A percentile compares a stretch with the other conserved stretches of the same genome.
These are phyloP conservation scores for Solanum chacoense DNA, from an alignment of 305 asterid species.

Conservation along the genomic window DNA sequence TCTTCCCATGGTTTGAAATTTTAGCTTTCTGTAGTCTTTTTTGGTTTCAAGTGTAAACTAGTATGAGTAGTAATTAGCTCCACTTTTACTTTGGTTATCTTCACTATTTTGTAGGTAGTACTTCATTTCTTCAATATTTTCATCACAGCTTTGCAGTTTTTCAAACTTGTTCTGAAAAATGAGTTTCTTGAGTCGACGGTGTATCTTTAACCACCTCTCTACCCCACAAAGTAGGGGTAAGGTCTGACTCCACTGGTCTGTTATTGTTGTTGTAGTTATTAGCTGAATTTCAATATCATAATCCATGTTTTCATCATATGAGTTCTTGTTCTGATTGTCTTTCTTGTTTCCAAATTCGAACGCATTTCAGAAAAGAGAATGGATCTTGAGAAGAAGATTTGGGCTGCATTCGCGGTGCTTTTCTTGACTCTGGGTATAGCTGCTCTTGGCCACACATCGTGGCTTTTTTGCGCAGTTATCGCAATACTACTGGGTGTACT, in stretches of 20 bases:
- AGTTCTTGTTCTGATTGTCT: not conserved
- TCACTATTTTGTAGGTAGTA: not conserved
- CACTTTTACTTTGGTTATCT: not conserved
- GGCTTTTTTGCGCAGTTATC: not conserved
- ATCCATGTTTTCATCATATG: not conserved
- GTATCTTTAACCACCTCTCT: not conserved
- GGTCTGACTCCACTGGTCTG: not conserved
- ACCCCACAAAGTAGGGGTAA: not conserved
- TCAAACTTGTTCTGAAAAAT: not conserved
- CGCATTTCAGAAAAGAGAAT: not conserved
- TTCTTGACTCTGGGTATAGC: not conserved
- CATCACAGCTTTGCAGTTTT: not conserved
- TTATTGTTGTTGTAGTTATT: not conserved
- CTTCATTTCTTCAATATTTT: not conserved
- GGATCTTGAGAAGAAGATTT: not conserved
- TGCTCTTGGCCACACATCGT: not conserved
- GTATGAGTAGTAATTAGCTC: not conserved
- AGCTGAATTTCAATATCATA: not conserved
- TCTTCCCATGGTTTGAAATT: not conserved
- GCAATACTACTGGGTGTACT: not conserved
- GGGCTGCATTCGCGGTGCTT: not conserved
- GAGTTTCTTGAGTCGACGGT: not conserved
- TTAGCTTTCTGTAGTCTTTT: not conserved
- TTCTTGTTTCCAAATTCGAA: not conserved
- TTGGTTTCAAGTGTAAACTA: not conserved